phyloP scores from a whole-genome alignment of 1,284 basidiomycete species.

The Ganoderma boninense region DNA sequence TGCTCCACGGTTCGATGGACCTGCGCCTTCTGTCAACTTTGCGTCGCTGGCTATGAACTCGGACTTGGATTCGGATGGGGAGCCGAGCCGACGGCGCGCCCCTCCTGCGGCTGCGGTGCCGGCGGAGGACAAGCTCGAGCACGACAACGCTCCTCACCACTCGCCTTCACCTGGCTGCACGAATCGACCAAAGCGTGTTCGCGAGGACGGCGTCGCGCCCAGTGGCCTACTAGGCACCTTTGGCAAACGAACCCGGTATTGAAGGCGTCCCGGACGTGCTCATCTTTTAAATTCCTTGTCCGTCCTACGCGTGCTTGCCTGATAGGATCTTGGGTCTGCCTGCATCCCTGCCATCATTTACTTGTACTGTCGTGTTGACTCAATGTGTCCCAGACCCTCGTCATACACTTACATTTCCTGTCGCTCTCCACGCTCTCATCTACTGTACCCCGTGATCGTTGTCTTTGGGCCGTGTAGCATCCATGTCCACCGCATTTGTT shows the following conservation, averaged over 20 bases:
- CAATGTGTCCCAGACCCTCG: too few relatives aligned
- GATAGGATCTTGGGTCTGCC: too few relatives aligned
- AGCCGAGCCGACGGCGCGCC: not conserved
- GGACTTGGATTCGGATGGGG: not conserved
- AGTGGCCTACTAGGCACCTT: not conserved
- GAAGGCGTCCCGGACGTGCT: not conserved
- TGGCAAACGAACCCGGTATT: not conserved
- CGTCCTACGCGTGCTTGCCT: not conserved
- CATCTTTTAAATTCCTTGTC: not conserved
- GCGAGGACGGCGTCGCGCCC: not conserved
- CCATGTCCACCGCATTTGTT: too few relatives aligned
- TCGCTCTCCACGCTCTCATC: too few relatives aligned
- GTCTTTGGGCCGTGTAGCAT: too few relatives aligned
- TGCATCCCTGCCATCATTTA: too few relatives aligned
- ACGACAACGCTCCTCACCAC: not conserved
- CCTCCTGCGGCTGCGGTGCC: not conserved
- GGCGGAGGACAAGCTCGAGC: not conserved
- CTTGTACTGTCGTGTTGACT: too few relatives aligned
- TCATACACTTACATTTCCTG: too few relatives aligned
- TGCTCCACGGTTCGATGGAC: not conserved
- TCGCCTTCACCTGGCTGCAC: not conserved
- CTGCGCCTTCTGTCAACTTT: not conserved
- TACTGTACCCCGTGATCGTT: too few relatives aligned
- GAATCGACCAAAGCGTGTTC: not conserved
- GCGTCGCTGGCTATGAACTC: too few relatives aligned